Evolutionary conservation across 768 basidiomycete genomes (phyloP), one percentile per base, ranked within the genome.

Genomic region (Trametes cubensis): DNA sequence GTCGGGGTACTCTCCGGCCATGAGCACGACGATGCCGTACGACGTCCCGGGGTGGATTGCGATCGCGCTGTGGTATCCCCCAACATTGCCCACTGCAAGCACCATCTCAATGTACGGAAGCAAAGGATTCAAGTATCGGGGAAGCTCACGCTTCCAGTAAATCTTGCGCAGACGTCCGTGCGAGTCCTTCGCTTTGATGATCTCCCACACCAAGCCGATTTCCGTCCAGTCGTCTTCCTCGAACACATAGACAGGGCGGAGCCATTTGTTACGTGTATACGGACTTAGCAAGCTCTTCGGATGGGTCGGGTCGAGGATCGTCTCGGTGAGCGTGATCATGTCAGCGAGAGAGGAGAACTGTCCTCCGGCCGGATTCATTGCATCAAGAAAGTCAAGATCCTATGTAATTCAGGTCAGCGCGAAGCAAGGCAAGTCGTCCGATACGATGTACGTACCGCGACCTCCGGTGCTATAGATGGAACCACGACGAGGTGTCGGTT

Each of bases 261-360:
- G 42, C 76, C 76, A 77, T 25, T 67, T 67, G 51, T 69, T 61
- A 59, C 74, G 58, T 1, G 72, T 58, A 39, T 68, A 64, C 23
- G 58, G 63, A 0, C 66, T 47, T 18, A 76, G 50, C 13, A 73
- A 28, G 59, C 68, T 70, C 39, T 65, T 55, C 6, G 77, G 8
- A 26, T 49, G 45, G 2, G 15, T 17, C 1, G 83, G 81, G 41
- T 82, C 75, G 26, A 85, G 73, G 47, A 85, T 66, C 4, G 77
- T 75, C 55, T 78, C 77, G 75, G 81, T 80, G 48, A 82, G 53
- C 6, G 67, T 78, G 17, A 70, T 69, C 8, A 82, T 70, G 64
- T 85, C 85, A 0, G 76, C 66, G 13, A 85, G 71, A 0, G 83
- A 83, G 61, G 78, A 76, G 65, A 80, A 81, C 62, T 85, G 83